Base-by-base conservation (phyloP, 1,284 basidiomycete genomes). In the Apiotrichum montevideense region DNA sequence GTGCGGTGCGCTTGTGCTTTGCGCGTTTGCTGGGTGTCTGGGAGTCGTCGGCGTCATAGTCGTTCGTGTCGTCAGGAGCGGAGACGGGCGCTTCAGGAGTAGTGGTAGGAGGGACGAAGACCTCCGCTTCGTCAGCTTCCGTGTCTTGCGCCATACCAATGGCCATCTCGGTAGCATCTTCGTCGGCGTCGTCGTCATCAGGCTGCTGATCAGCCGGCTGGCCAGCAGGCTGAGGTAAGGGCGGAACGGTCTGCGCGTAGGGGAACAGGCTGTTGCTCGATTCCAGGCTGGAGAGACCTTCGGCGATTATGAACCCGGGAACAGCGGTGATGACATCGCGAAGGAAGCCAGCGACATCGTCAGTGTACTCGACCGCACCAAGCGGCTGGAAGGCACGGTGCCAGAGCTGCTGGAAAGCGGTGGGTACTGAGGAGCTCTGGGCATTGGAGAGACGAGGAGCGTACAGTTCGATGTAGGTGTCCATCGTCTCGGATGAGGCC, bases 391-490 rank as follows among this genome's bases (percentile, higher is more conserved):
- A 75, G 2, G 61, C 63, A 3, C 51, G 52, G 14, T 52, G 47
- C 71, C 71, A 77, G 61, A 77, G 69, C 9, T 53, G 51, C 51
- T 65, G 62, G 65, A 75, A 74, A 0, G 70, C 63, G 3, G 55
- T 21, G 1, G 65, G 65, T 2, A 73, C 72, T 0, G 44, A 57
- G 0, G 54, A 29, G 5, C 60, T 62, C 11, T 39, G 40, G 2
- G 66, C 69, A 14, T 54, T 62, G 0, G 66, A 66, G 1, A 74
- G 63, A 35, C 72, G 66, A 10, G 71, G 68, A 14, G 68, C 68
- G 51, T 65, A 69, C 44, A 74, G 41, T 35, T 69, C 66, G 46
- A 69, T 62, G 39, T 67, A 62, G 3, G 15, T 14, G 54, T 72
- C 65, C 44, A 75, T 54, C 9, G 66, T 66, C 0, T 58, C 58